Percentiles rank a stretch among this genome's conserved stretches.
Evolutionary conservation across 129 eudicot genomes (phyloP).

Genomic region (Artemisia argyi): DNA sequence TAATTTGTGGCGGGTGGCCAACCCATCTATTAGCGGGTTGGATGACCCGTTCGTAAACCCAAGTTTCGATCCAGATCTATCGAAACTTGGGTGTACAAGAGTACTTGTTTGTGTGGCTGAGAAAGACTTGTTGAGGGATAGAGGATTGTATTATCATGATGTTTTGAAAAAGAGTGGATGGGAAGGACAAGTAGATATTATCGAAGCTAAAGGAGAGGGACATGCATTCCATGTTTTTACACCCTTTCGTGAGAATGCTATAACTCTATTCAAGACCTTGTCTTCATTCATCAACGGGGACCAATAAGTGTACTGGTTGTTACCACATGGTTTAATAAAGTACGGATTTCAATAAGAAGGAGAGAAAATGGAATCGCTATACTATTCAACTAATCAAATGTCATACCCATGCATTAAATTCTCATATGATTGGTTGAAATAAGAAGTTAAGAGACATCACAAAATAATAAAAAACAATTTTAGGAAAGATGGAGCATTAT

Average conservation of each 20-base stretch:
- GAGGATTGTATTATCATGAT: constrained; percentile 8
- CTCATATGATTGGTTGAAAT: no score
- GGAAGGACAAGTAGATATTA: not conserved
- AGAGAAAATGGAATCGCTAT: no score
- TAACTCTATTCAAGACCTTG: not conserved
- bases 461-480: no score
- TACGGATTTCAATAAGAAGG: no score
- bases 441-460: no score
- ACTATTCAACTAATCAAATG: no score
- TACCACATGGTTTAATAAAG: not conserved
- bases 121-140: constrained; percentile 15
- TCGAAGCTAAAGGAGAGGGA: constrained; percentile 11
- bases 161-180: constrained; percentile 6
- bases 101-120: constrained; percentile 15
- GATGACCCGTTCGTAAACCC: constrained; percentile 1
- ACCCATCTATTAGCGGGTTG: constrained; percentile 1
- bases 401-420: no score
- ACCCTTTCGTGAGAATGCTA: constrained; percentile 1
- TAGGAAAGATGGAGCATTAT: no score
- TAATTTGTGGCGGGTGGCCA: not conserved
- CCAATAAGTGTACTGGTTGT: not conserved
- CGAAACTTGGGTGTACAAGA: constrained; percentile 1
- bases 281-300: constrained; percentile 2
- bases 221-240: constrained; percentile 2
- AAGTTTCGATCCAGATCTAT: not conserved